phyloP scores from a whole-genome alignment of 2,329 filamentous ascomycete species.

The Blastomyces percursus region DNA sequence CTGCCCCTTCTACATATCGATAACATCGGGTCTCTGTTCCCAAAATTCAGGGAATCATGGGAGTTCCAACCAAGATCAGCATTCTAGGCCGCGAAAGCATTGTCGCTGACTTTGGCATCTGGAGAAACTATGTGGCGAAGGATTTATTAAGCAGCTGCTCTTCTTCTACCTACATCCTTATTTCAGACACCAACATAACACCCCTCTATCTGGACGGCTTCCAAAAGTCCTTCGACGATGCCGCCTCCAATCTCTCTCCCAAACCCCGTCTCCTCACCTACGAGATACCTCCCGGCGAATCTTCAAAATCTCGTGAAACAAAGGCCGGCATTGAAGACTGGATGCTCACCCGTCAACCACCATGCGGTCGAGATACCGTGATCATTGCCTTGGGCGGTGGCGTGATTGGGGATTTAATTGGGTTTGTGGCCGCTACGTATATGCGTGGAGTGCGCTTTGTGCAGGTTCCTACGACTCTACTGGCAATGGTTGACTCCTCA shows the following conservation, averaged over 20 bases:
- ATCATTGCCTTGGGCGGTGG: slow-evolving; percentile 90
- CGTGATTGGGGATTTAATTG: slow-evolving; percentile 96
- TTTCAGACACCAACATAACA: slow-evolving; percentile 89
- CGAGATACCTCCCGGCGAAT: slow-evolving; percentile 79
- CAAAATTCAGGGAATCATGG: slow-evolving; percentile 9
- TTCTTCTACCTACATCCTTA: slow-evolving; percentile 88
- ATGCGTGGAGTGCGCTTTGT: slow-evolving; percentile 96
- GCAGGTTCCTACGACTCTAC: slow-evolving; percentile 86
- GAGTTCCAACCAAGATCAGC: slow-evolving; percentile 51
- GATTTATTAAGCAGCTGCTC: slow-evolving; percentile 68
- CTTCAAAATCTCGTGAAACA: slow-evolving; percentile 82
- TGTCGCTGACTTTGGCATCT: slow-evolving; percentile 81
- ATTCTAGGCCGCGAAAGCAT: slow-evolving; percentile 88
- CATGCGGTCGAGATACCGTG: slow-evolving; percentile 88
- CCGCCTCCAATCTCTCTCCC: slow-evolving; percentile 35
- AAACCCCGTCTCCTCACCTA: slow-evolving; percentile 69
- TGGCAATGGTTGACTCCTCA: slow-evolving; percentile 97
- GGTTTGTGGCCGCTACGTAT: slow-evolving; percentile 94
- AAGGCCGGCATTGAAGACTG: slow-evolving; percentile 97
- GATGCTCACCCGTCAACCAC: slow-evolving; percentile 70
- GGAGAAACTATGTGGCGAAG: slow-evolving; percentile 66
- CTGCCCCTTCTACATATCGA: neutral
- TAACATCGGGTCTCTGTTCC: neutral
- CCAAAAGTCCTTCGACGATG: slow-evolving; percentile 50
- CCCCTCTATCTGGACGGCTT: slow-evolving; percentile 73